Evolutionary conservation across 768 basidiomycete species (phyloP).

Genomic region (Rhizopogon vesiculosus): DNA sequence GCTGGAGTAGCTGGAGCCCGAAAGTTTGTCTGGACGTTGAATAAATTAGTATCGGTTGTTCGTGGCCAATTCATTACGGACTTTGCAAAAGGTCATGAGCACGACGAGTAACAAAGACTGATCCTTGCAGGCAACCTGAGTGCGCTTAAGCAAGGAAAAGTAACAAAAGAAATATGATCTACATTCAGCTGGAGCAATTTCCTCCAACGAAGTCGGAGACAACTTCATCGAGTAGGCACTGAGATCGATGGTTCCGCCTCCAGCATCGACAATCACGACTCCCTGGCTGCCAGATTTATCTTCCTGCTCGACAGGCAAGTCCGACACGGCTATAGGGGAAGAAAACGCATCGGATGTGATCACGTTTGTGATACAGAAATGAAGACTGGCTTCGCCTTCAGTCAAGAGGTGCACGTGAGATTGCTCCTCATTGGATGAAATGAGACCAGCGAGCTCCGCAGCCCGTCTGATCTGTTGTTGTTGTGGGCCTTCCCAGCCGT

Average conservation of each 20-base stretch:
- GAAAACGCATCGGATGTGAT: conserved; percentile 27
- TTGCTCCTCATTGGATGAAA: conserved; percentile 10
- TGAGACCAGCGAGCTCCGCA: conserved; percentile 13
- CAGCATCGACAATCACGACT: conserved; percentile 45
- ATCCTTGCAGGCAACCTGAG: conserved; percentile 34
- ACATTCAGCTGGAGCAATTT: background rate
- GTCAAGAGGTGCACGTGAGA: conserved; percentile 20
- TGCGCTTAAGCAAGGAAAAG: background rate
- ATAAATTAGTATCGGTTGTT: background rate
- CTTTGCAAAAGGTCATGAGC: conserved; percentile 25
- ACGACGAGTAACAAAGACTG: conserved; percentile 29
- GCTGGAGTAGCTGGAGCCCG: conserved; percentile 22
- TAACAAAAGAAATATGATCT: no score
- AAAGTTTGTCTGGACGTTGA: conserved; percentile 19
- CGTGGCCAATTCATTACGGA: conserved; percentile 1
- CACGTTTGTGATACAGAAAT: conserved; percentile 38
- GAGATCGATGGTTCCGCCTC: conserved; percentile 35
- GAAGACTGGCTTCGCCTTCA: conserved; percentile 22
- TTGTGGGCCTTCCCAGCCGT: no score
- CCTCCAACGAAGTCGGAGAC: background rate
- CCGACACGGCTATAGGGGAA: conserved; percentile 2
- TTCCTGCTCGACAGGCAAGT: background rate
- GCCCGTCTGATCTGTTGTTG: no score
- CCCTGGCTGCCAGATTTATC: conserved; percentile 24
- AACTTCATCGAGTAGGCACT: conserved; percentile 30